phyloP scores from a whole-genome alignment of 2,329 filamentous ascomycete species.

The Diaporthe batatas region DNA sequence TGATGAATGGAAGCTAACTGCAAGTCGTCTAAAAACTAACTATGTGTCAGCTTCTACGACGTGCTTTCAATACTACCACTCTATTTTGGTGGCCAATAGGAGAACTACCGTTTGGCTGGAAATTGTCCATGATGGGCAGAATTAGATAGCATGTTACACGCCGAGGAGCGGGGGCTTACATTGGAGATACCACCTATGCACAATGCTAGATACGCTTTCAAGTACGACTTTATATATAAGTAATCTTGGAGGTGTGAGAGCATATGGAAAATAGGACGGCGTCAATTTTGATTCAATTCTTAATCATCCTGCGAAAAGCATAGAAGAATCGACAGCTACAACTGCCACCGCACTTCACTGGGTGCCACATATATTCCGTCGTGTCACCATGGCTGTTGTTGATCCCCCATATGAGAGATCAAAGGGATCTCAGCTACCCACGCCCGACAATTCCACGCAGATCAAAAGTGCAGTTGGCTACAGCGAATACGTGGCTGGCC shows the following conservation, averaged over 20 bases:
- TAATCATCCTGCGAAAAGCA: background rate
- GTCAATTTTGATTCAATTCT: background rate
- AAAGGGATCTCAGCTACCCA: background rate
- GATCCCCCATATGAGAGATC: background rate
- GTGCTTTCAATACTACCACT: background rate
- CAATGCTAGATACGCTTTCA: background rate
- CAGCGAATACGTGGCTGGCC: background rate
- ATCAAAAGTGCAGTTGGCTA: background rate
- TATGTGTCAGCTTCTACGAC: background rate
- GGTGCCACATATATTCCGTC: background rate
- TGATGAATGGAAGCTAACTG: background rate
- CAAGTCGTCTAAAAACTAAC: background rate
- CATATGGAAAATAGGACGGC: background rate
- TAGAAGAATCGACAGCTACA: background rate
- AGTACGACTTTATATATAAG: background rate
- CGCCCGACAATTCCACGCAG: background rate
- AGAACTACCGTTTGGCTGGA: background rate
- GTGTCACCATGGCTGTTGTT: background rate
- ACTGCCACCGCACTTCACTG: background rate
- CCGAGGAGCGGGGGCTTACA: constrained; percentile 1
- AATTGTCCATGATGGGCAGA: background rate
- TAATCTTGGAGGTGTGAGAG: background rate
- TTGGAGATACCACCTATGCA: background rate
- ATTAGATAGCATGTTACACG: background rate
- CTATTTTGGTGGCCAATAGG: background rate